A percentile compares a stretch with the other conserved stretches of the same genome.
Conservation (phyloP, 1,284 basidiomycete species). For the Sanghuangporus baumii region DNA sequence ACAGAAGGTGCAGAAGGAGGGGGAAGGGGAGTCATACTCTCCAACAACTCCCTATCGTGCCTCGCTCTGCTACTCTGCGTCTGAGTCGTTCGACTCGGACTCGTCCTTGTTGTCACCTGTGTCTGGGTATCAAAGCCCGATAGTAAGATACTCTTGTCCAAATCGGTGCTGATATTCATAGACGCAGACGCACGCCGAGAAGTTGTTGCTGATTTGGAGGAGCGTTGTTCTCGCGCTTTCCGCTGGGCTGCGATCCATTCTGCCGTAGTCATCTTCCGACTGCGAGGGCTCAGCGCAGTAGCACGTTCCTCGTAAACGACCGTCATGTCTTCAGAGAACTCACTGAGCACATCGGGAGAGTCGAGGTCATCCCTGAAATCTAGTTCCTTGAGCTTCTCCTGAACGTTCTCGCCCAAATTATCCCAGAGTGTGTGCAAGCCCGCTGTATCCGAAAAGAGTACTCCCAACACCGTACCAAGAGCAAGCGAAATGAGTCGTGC, state of each 20-base stretch:
- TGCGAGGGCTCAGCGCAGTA: not conserved
- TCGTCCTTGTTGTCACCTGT: not conserved
- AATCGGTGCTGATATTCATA: not conserved
- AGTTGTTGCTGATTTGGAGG: conserved; percentile 2
- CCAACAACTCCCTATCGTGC: not conserved
- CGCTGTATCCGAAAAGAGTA: conserved; percentile 52
- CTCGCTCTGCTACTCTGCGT: conserved; percentile 1
- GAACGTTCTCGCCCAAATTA: conserved; percentile 37
- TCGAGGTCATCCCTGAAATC: conserved; percentile 8
- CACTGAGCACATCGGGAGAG: conserved; percentile 12
- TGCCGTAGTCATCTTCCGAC: conserved; percentile 1
- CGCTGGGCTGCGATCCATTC: conserved; percentile 12
- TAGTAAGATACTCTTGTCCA: not conserved
- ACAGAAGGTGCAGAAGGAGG: not conserved
- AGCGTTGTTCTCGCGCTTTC: not conserved
- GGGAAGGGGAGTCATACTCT: not conserved
- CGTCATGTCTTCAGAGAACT: conserved; percentile 8
- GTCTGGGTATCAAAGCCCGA: conserved; percentile 1
- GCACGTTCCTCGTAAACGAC: not conserved
- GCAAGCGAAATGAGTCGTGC: conserved; percentile 50
- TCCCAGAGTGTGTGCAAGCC: conserved; percentile 53
- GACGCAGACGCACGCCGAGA: not conserved
- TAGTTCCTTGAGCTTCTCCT: not conserved
- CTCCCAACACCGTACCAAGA: conserved; percentile 61
- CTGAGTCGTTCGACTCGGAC: not conserved